Percentiles rank a stretch among this genome's conserved stretches.
These are phyloP conservation scores for Metschnikowia aberdeeniae DNA, from an alignment of 805 yeast genomes.

Conservation along the genomic window DNA sequence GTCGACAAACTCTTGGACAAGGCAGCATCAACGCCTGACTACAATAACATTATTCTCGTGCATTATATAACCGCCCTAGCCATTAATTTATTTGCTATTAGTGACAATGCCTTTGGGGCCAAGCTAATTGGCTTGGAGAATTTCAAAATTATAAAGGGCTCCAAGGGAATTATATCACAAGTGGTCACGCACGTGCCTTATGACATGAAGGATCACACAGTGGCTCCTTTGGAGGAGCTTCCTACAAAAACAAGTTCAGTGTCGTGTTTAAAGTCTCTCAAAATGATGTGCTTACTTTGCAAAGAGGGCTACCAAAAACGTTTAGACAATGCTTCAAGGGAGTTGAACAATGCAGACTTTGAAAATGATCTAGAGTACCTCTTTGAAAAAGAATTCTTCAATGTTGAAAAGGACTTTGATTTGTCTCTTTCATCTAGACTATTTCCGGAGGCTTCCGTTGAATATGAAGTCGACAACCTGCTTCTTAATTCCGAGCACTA, in stretches of 20 bases:
- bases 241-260: conserved; percentile 24
- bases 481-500: conserved; percentile 12
- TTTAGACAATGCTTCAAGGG: conserved; percentile 25
- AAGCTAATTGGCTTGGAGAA: conserved; percentile 27
- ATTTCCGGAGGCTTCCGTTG: conserved; percentile 6
- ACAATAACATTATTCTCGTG: conserved; percentile 23
- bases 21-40: not conserved
- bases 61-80: conserved; percentile 33
- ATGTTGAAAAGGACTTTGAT: conserved; percentile 23
- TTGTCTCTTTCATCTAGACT: conserved; percentile 15
- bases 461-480: conserved; percentile 6
- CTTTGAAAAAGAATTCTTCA: conserved; percentile 19
- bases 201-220: conserved; percentile 33
- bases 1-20: conserved; percentile 9
- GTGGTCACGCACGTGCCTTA: conserved; percentile 39
- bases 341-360: conserved; percentile 15
- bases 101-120: conserved; percentile 28
- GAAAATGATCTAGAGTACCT: conserved; percentile 22
- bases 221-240: conserved; percentile 28
- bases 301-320: conserved; percentile 38
- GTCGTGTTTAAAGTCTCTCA: conserved; percentile 26
- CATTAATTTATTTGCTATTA: conserved; percentile 34
- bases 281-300: conserved; percentile 24
- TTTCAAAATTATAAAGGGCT: conserved; percentile 24
- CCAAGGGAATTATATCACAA: conserved; percentile 27